Conservation (phyloP, 108 stramenopile species). For the Chaetoceros tenuissimus region DNA sequence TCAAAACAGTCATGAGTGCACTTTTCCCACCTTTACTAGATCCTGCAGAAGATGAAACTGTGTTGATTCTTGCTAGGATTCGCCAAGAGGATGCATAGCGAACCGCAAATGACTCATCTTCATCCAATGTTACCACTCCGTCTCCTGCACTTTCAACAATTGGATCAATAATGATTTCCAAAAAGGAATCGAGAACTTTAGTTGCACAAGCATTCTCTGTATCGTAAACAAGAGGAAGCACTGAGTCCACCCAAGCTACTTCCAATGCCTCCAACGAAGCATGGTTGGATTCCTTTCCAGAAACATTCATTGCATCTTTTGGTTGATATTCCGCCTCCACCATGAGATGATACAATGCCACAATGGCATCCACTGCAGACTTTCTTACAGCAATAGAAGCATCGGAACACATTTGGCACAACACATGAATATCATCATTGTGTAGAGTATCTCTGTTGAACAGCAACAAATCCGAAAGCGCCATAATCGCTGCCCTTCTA, state of each 20-base stretch:
- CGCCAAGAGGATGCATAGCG: constrained; percentile 40
- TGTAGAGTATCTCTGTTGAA: constrained; percentile 15
- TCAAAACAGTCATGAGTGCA: constrained; percentile 28
- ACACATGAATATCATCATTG: constrained; percentile 40
- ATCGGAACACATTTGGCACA: constrained; percentile 61
- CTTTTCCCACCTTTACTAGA: constrained; percentile 30
- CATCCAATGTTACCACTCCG: constrained; percentile 9
- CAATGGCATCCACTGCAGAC: constrained; percentile 63
- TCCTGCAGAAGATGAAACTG: constrained; percentile 34
- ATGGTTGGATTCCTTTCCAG: constrained; percentile 7
- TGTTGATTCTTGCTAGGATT: constrained; percentile 45
- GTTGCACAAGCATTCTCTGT: constrained; percentile 41
- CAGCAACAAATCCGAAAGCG: constrained; percentile 43
- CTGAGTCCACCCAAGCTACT: constrained; percentile 59
- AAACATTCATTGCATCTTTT: constrained; percentile 11
- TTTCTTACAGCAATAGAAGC: constrained; percentile 54
- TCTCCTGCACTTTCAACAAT: too few relatives aligned
- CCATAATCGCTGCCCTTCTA: constrained; percentile 46
- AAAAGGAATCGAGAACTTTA: constrained; percentile 56
- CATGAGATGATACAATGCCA: constrained; percentile 44
- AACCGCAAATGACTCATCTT: background rate
- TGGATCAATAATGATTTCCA: constrained; percentile 47
- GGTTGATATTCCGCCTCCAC: too few relatives aligned
- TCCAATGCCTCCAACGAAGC: constrained; percentile 18
- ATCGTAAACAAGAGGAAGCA: constrained; percentile 64